Base-by-base conservation (phyloP, 768 basidiomycete species). In the Scleroderma bovista region DNA sequence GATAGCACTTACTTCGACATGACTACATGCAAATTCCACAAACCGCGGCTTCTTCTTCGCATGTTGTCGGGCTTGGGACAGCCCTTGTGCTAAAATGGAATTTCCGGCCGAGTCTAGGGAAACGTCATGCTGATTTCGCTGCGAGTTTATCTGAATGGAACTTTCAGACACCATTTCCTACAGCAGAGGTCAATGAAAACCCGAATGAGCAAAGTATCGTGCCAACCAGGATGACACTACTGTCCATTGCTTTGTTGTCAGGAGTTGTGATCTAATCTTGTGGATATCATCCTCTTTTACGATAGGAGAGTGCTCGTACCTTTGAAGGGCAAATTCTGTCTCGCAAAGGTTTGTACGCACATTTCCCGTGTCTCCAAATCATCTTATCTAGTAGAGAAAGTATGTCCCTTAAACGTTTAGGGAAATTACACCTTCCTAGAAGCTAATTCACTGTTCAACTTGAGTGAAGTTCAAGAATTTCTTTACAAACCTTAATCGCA, bases 111-210 rank as follows among this genome's bases (percentile, higher is more conserved):
- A 81, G 47, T 84, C 79, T 23, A 80, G 54, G 3, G 85, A 83
- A 6, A 69, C 60, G 50, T 79, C 71, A 12, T 50, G 62, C 2
- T 59, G 61, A 11, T 58, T 54, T 12, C 64, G 63, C 57, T 92
- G 87, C 2, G 85, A 79, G 8, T 65, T 70, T 33, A 82, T 55
- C 38, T 78, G 75, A 29, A 78, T 62, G 5, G 82, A 79, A 40
- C 75, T 71, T 62, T 89, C 88, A 0, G 89, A 86, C 70, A 90
- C 78, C 59, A 88, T 70, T 68, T 88, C 88, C 87, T 91, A 57
- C 13, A 37, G 50, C 44, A 24, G 44, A 58, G 47, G 60, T 36
- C 26, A 16, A 16, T 19, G 11, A 13, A 23, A 20, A 29, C 44
- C 29, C 26, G 6, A 36, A 16, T 43, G 47, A 36, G 13, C 15